These are phyloP conservation scores for Colletotrichum caudatum DNA, from an alignment of 2,329 filamentous ascomycete species.

Conservation along the genomic window DNA sequence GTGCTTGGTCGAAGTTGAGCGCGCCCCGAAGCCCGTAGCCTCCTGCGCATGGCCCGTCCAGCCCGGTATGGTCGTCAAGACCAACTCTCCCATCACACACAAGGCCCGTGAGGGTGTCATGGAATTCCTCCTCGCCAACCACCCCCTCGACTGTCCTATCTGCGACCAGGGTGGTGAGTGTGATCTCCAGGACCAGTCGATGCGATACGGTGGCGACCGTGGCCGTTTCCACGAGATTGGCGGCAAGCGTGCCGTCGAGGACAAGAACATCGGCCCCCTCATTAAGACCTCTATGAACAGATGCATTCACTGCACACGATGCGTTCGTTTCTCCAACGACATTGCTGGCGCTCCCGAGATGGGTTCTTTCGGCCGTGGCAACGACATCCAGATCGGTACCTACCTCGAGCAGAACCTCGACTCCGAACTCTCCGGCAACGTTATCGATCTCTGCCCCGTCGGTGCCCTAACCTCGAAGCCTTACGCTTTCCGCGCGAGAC, in stretches of 20 bases:
- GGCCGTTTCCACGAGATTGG: constrained; percentile 96
- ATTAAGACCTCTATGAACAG: constrained; percentile 99
- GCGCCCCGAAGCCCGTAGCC: constrained; percentile 94
- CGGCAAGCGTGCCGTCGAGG: constrained; percentile 97
- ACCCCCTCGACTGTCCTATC: constrained; percentile 95
- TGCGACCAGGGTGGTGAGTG: constrained; percentile 99
- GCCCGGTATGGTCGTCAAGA: constrained; percentile 99
- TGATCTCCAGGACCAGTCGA: constrained; percentile 98
- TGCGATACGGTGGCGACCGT: constrained; percentile 96
- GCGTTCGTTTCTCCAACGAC: constrained; percentile 97
- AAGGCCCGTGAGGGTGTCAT: constrained; percentile 99
- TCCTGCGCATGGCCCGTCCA: constrained; percentile 99
- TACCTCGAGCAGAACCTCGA: constrained; percentile 96
- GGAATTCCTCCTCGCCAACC: constrained; percentile 97
- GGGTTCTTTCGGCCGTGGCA: constrained; percentile 93
- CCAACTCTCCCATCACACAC: constrained; percentile 93
- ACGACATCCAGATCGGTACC: constrained; percentile 97
- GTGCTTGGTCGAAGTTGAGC: constrained; percentile 98
- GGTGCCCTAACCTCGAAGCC: constrained; percentile 97
- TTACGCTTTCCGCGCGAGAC: constrained; percentile 95
- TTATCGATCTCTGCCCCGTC: constrained; percentile 98
- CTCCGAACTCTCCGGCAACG: constrained; percentile 94
- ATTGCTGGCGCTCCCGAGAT: constrained; percentile 95
- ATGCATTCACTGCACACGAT: constrained; percentile 99
- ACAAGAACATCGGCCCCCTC: constrained; percentile 98